A percentile compares a stretch with the other conserved stretches of the same genome.
These are phyloP conservation scores for Colletotrichum cuscutae DNA, from an alignment of 2,329 filamentous ascomycete species.

Conservation along the genomic window DNA sequence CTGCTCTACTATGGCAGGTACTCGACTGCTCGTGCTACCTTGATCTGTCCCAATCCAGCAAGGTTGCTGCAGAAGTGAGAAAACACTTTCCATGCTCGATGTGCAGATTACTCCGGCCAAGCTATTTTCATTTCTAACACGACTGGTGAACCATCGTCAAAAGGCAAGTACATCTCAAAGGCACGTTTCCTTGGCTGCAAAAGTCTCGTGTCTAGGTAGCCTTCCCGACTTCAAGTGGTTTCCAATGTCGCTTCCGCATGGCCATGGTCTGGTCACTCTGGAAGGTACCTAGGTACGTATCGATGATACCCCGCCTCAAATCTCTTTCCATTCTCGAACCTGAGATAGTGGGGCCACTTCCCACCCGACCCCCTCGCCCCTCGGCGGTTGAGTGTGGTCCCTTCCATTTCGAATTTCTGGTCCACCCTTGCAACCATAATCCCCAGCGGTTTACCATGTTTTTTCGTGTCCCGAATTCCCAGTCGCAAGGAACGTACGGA, in stretches of 20 bases:
- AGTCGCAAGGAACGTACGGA: background rate
- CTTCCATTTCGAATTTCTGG: conserved; percentile 3
- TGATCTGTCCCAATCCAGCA: background rate
- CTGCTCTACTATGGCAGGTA: background rate
- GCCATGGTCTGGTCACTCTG: background rate
- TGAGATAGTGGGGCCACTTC: conserved; percentile 5
- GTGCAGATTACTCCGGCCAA: too few relatives aligned
- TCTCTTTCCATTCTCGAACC: conserved; percentile 33
- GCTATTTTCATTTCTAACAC: too few relatives aligned
- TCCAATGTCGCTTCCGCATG: too few relatives aligned
- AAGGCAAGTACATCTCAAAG: too few relatives aligned
- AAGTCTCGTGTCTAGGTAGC: too few relatives aligned
- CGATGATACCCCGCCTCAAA: conserved; percentile 24
- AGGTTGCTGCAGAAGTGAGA: background rate
- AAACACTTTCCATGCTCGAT: background rate
- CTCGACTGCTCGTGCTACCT: background rate
- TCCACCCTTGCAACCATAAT: background rate
- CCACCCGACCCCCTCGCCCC: background rate
- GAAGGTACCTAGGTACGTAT: background rate
- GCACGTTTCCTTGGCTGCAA: too few relatives aligned
- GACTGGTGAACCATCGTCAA: too few relatives aligned
- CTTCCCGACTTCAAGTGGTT: too few relatives aligned
- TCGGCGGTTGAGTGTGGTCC: background rate
- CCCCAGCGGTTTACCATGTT: conserved; percentile 25
- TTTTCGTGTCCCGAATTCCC: background rate